These are phyloP conservation scores for Calonectria ilicicola DNA, from an alignment of 2,329 filamentous ascomycete genomes.

Conservation along the genomic window DNA sequence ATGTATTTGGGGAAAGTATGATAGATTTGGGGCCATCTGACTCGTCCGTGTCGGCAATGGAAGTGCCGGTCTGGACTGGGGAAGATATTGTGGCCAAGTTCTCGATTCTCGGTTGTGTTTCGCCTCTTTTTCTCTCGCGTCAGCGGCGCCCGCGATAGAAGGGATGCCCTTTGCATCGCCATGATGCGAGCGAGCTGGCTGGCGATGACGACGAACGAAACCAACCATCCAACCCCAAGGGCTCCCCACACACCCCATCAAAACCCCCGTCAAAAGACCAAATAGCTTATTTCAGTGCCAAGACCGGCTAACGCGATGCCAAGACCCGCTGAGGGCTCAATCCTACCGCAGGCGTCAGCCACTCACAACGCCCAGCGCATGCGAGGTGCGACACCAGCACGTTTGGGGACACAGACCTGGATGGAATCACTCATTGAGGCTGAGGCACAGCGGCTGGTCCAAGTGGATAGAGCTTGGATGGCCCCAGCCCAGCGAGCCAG, in stretches of 20 bases:
- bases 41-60: neutral
- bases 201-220: no score
- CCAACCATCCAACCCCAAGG: no score
- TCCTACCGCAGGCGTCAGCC: neutral
- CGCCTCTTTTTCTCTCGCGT: no score
- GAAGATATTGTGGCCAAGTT: no score
- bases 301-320: neutral
- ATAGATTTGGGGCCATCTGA: neutral
- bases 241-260: neutral
- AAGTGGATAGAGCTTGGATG: neutral
- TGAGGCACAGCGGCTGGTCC: neutral
- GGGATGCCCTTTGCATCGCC: no score
- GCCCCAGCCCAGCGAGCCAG: no score
- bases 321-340: neutral
- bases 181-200: no score
- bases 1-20: neutral
- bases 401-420: neutral
- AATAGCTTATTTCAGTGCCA: constrained; percentile 4
- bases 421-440: neutral
- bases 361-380: neutral
- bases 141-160: no score
- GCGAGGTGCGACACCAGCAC: neutral
- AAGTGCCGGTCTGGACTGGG: neutral
- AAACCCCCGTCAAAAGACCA: neutral
- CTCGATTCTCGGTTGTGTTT: no score